Base-by-base conservation (phyloP, 768 basidiomycete species). In the Leccinum uliginosum region DNA sequence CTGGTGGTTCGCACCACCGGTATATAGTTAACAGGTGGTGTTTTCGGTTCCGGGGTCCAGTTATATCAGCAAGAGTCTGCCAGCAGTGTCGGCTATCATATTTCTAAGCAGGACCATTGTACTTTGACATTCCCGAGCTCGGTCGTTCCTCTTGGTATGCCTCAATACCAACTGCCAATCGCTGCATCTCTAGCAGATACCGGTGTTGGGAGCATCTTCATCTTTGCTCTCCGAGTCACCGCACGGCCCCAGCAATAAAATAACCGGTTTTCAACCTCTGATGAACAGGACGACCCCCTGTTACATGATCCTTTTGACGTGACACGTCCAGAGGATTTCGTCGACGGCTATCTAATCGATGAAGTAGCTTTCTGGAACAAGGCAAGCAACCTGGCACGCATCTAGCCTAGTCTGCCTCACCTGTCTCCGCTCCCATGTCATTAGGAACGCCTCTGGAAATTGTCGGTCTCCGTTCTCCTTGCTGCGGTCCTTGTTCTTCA, bases 331-430 rank as follows among this genome's bases (percentile, higher is more conserved):
- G 85, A 87, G 66, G 91, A 93, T 62, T 61, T 81, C 32, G 57
- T 84, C 11, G 85, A 89, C 59, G 88, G 88, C 4, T 79, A 80
- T 54, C 85, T 88, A 8, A 74, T 89, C 43, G 71, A 87, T 23
- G 85, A 80, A 52, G 75, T 75, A 4, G 70, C 56, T 4, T 90
- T 91, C 69, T 86, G 84, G 85, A 61, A 64, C 15, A 72, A 74
- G 69, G 84, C 81, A 61, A 46, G 79, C 71, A n/a, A 46, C 35
- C 4, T 15, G 34, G 34, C 24, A 8, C 8, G 32, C 26, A 54
- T 21, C 15, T 43, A 48, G 19, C 14, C 4, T 17, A 1, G 21
- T 54, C 38, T 35, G 17, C 17, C 40, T n/a, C 54, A 29, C 50
- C 57, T 11, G 56, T 52, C 8, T 43, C n/a, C 43, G 12, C 21